phyloP scores from a whole-genome alignment of 805 yeast species.

The Wickerhamomyces bisporus region DNA sequence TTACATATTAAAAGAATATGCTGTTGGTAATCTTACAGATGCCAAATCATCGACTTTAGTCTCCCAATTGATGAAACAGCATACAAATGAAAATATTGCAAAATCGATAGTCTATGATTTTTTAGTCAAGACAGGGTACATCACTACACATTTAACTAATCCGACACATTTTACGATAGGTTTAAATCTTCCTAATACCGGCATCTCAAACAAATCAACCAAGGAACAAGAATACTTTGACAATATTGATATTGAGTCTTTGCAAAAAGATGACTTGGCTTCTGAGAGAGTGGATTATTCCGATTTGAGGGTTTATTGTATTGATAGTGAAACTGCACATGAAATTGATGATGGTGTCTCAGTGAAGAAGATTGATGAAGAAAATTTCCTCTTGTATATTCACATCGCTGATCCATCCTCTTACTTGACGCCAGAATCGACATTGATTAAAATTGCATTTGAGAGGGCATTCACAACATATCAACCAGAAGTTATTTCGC shows the following conservation, averaged over 20 bases:
- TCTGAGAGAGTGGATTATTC: slow-evolving; percentile 35
- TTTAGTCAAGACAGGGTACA: slow-evolving; percentile 28
- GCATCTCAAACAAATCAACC: slow-evolving; percentile 38
- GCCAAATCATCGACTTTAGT: slow-evolving; percentile 45
- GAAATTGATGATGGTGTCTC: slow-evolving; percentile 95
- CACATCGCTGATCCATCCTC: slow-evolving; percentile 91
- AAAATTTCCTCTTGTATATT: slow-evolving; percentile 45
- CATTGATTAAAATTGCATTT: slow-evolving; percentile 50
- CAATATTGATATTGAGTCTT: slow-evolving; percentile 21
- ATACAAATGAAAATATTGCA: slow-evolving; percentile 40
- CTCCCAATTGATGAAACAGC: slow-evolving; percentile 30
- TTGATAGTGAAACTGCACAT: slow-evolving; percentile 73
- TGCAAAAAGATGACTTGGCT: slow-evolving; percentile 12
- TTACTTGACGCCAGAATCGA: slow-evolving; percentile 32
- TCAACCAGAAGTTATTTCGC: slow-evolving; percentile 56
- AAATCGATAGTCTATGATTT: slow-evolving; percentile 50
- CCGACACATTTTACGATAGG: slow-evolving; percentile 49
- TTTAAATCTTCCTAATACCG: slow-evolving; percentile 39
- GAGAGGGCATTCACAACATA: slow-evolving; percentile 64
- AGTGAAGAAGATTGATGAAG: slow-evolving; percentile 30
- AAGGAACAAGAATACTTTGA: slow-evolving; percentile 38
- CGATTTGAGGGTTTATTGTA: slow-evolving; percentile 63
- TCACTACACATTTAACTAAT: slow-evolving; percentile 26
- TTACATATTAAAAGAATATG: slow-evolving; percentile 46
- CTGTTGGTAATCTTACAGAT: slow-evolving; percentile 47